Conservation (phyloP, 2,329 filamentous ascomycete species). For the Aspergillus caelatus region DNA sequence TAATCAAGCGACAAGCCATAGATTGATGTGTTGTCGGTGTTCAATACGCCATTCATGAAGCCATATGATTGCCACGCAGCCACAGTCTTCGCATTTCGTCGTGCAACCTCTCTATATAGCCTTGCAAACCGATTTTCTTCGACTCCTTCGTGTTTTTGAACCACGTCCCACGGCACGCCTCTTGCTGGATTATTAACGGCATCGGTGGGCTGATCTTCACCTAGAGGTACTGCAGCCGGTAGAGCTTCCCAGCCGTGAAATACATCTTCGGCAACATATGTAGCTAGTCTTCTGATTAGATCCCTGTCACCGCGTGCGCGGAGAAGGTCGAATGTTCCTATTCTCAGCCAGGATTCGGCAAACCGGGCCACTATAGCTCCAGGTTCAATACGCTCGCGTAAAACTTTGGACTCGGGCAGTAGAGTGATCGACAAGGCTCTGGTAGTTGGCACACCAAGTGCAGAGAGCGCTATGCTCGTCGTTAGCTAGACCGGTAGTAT, state of each 20-base stretch:
- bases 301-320: slow-evolving; percentile 77
- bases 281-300: slow-evolving; percentile 72
- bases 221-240: slow-evolving; percentile 58
- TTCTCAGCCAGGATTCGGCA: slow-evolving; percentile 85
- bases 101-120: slow-evolving; percentile 83
- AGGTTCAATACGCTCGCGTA: slow-evolving; percentile 80
- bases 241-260: slow-evolving; percentile 86
- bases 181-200: slow-evolving; percentile 50
- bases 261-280: slow-evolving; percentile 85
- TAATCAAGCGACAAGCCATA: slow-evolving; percentile 90
- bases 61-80: slow-evolving; percentile 96
- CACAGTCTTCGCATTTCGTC: slow-evolving; percentile 83
- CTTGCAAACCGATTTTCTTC: slow-evolving; percentile 86
- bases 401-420: slow-evolving; percentile 70
- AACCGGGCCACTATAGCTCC: slow-evolving; percentile 92
- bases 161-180: slow-evolving; percentile 58
- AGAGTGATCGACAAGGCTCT: slow-evolving; percentile 81
- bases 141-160: slow-evolving; percentile 68
- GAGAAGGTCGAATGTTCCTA: slow-evolving; percentile 96
- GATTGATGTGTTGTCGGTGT: slow-evolving; percentile 96
- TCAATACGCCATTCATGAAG: slow-evolving; percentile 98
- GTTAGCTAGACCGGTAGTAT: not conserved
- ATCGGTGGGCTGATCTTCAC: slow-evolving; percentile 42
- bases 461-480: slow-evolving; percentile 62
- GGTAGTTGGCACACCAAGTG: slow-evolving; percentile 82